Base-by-base conservation (phyloP, 257 asterid species). In the Plectranthus barbatus region DNA sequence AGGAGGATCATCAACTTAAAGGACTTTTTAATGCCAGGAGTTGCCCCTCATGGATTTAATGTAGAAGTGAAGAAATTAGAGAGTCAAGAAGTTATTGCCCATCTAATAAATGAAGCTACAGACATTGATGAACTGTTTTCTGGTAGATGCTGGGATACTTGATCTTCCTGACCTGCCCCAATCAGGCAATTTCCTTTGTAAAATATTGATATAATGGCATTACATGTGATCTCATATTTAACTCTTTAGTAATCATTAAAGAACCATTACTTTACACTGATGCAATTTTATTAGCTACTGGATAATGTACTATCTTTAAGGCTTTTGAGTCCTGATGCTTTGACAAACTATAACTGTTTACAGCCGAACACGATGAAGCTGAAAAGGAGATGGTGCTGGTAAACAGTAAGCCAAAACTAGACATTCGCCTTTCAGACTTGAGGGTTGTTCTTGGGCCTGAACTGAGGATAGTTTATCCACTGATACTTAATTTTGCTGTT, bases 401-500 rank as follows among this genome's bases (percentile, higher is more conserved):
- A 63, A 83, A 80, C 66, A 90, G 82, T 63, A 89, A 83, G 75
- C 97, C 97, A 41, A 85, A 87, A 59, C 65, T 93, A 64, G 97
- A 93, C 67, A 74, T 90, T 69, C 88, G 91, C 70, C 91, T 93
- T 21, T 74, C 81, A 12, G 97, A 93, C 78, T 73, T 93, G 56
- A 87, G 80, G 81, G 76, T 90, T 77, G 79, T 78, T 78, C 84
- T 93, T 45, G 99, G 99, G 65, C 99, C 97, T 67, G 96, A 93
- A 69, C 75, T 90, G 80, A 87, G 88, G 83, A 90, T 93, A 48
- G 85, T 78, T 53, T 93, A 93, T 82, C 99, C 97, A 39, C 73
- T 87, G 86, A 90, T 93, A 72, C 96, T 93, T 66, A 93, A 93
- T 77, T 93, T 87, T 82, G 99, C 96, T 64, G 81, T 93, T 60